A percentile compares a stretch with the other conserved stretches of the same genome.
Conservation (phyloP, 176 grass and related monocot species). For the Oryza meyeriana region DNA sequence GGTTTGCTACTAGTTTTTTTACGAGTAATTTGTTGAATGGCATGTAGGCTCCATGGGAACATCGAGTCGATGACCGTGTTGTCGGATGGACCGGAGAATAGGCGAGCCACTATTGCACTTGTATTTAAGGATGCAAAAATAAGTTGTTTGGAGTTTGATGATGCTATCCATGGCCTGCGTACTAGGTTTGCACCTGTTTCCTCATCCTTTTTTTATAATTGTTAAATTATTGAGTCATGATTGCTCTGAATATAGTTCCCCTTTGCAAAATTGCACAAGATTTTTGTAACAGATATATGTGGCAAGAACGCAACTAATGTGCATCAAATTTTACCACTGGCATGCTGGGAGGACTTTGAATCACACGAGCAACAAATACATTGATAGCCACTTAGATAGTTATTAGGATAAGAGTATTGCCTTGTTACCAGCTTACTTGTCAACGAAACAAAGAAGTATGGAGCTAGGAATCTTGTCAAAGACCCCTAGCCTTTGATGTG, state of each 20-base stretch:
- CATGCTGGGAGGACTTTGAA: background rate
- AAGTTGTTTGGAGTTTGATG: constrained; percentile 75
- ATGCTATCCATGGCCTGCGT: constrained; percentile 57
- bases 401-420: background rate
- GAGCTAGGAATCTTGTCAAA: background rate
- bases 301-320: background rate
- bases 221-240: background rate
- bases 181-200: constrained; percentile 51
- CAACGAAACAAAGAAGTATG: background rate
- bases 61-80: constrained; percentile 73
- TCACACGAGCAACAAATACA: background rate
- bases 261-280: background rate
- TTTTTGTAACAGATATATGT: background rate
- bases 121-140: constrained; percentile 87
- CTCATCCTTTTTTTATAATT: background rate
- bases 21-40: constrained; percentile 8
- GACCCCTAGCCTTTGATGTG: background rate
- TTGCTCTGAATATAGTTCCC: background rate
- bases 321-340: background rate
- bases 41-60: constrained; percentile 75
- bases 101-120: constrained; percentile 58
- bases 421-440: background rate
- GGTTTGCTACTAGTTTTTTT: background rate
- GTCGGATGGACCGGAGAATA: constrained; percentile 63
- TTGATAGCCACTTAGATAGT: background rate